phyloP scores from a whole-genome alignment of 345 rosid genomes.

The Eucalyptus cladocalyx region DNA sequence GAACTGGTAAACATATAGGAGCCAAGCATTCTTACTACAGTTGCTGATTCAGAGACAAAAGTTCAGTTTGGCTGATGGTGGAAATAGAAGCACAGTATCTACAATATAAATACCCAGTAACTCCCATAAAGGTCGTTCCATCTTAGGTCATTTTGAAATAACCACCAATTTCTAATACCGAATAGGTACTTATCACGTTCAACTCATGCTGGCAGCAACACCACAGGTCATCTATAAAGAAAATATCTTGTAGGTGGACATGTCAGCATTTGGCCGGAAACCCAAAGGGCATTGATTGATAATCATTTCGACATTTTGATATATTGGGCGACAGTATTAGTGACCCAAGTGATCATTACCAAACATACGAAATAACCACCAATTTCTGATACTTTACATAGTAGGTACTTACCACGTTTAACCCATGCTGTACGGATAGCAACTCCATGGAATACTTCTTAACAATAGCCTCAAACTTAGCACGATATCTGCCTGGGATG shows the following conservation, averaged over 20 bases:
- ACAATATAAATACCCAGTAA: neutral
- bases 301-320: neutral
- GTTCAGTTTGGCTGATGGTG: neutral
- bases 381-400: neutral
- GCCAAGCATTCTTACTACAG: neutral
- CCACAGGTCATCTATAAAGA: neutral
- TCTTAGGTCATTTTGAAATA: neutral
- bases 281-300: neutral
- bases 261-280: neutral
- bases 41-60: neutral
- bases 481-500: slow-evolving; percentile 29
- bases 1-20: neutral
- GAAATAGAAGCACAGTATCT: neutral
- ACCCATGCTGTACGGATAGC: slow-evolving; percentile 7
- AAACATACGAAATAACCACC: neutral
- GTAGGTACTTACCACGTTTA: slow-evolving; percentile 20
- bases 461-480: slow-evolving; percentile 22
- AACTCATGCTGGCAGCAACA: too few species aligned
- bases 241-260: neutral
- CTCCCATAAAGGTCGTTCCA: neutral
- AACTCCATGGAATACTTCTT: slow-evolving; percentile 17
- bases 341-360: neutral
- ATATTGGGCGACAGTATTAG: neutral
- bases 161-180: too few species aligned
- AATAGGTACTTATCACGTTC: too few species aligned